Conservation (phyloP, 2,329 filamentous ascomycete species). For the Ilyonectria mors-panacis region DNA sequence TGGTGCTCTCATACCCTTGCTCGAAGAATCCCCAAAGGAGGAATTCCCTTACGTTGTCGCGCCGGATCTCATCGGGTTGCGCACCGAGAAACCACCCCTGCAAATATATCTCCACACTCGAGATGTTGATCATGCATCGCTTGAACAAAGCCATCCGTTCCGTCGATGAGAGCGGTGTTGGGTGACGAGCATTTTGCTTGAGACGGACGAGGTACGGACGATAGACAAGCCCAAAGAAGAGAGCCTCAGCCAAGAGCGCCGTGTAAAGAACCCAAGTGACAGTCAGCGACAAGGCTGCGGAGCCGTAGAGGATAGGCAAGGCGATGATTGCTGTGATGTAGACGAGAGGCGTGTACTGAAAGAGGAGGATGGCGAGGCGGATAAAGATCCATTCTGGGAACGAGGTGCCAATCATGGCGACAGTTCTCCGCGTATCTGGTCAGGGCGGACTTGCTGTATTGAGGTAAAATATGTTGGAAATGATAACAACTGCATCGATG, state of each 20-base stretch:
- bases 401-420: slow-evolving; percentile 56
- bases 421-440: slow-evolving; percentile 6
- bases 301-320: slow-evolving; percentile 41
- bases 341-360: slow-evolving; percentile 61
- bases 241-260: slow-evolving; percentile 57
- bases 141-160: slow-evolving; percentile 70
- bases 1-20: slow-evolving; percentile 48
- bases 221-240: slow-evolving; percentile 62
- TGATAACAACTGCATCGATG: neutral
- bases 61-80: slow-evolving; percentile 67
- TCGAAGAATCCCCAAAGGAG: slow-evolving; percentile 79
- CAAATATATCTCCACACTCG: slow-evolving; percentile 70
- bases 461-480: neutral
- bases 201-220: slow-evolving; percentile 59
- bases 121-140: slow-evolving; percentile 68
- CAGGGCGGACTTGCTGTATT: slow-evolving; percentile 10
- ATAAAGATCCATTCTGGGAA: slow-evolving; percentile 60
- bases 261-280: slow-evolving; percentile 41
- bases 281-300: slow-evolving; percentile 26
- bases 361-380: slow-evolving; percentile 59
- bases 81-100: slow-evolving; percentile 77
- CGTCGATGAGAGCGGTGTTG: slow-evolving; percentile 57
- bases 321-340: slow-evolving; percentile 52
- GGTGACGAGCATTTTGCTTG: slow-evolving; percentile 57
- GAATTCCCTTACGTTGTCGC: slow-evolving; percentile 79